Conservation (phyloP, 129 eudicot species). For the Artemisia argyi region DNA sequence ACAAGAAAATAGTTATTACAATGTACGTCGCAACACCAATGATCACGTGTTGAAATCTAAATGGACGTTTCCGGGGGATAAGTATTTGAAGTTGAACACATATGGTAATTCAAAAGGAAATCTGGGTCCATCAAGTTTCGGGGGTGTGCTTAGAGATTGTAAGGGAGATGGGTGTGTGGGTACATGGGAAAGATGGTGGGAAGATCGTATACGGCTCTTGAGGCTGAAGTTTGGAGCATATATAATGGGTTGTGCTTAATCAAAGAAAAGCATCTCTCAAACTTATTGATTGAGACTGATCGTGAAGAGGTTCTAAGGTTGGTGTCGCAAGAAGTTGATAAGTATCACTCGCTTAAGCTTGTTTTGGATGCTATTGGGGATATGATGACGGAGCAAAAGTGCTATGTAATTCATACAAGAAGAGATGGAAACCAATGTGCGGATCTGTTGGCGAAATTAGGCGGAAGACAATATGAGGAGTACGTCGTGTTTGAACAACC, state of each 20-base stretch:
- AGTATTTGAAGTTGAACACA: slow-evolving; percentile 17
- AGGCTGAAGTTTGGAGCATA: slow-evolving; percentile 15
- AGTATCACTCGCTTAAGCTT: not conserved
- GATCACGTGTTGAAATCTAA: not conserved
- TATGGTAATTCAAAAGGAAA: slow-evolving; percentile 26
- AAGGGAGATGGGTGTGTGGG: slow-evolving; percentile 18
- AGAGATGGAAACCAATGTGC: slow-evolving; percentile 20
- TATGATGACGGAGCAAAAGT: not conserved
- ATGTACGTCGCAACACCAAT: not conserved
- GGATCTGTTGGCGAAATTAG: slow-evolving; percentile 14
- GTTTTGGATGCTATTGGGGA: not conserved
- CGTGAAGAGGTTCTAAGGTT: not conserved
- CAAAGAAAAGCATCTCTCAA: not conserved
- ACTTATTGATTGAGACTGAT: slow-evolving; percentile 11
- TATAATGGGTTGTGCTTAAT: slow-evolving; percentile 9
- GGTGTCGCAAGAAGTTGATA: not conserved
- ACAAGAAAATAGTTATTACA: not conserved
- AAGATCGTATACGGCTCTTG: not conserved
- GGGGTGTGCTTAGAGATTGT: slow-evolving; percentile 16
- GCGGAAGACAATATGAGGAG: slow-evolving; percentile 1
- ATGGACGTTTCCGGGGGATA: not conserved
- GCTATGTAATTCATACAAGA: not conserved
- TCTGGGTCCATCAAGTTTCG: slow-evolving; percentile 21
- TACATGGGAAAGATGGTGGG: slow-evolving; percentile 26
- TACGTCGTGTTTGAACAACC: not conserved